phyloP scores from a whole-genome alignment of 768 basidiomycete genomes.

The Trametes sanguinea region DNA sequence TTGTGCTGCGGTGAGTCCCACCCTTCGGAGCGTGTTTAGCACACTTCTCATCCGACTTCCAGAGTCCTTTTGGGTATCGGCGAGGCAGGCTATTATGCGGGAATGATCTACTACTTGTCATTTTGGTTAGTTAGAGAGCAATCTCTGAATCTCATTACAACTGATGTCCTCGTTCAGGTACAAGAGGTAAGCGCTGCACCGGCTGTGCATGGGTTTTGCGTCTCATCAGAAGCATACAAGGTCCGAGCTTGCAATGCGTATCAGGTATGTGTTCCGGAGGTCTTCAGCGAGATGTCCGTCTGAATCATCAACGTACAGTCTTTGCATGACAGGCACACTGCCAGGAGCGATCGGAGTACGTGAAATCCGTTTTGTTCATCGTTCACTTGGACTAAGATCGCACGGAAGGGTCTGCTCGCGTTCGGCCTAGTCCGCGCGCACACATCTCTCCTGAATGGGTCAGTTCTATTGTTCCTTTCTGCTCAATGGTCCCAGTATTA shows the following conservation, averaged over 20 bases:
- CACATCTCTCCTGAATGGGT: constrained; percentile 47
- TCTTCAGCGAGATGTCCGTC: background rate
- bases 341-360: constrained; percentile 56
- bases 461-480: background rate
- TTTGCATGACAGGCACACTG: constrained; percentile 60
- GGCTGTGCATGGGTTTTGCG: no score
- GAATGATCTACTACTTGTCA: constrained; percentile 62
- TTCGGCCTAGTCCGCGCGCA: constrained; percentile 57
- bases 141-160: background rate
- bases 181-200: constrained; percentile 17
- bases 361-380: no score
- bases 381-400: background rate
- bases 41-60: background rate
- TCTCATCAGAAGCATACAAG: background rate
- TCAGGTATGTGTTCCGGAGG: constrained; percentile 39
- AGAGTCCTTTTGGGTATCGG: constrained; percentile 63
- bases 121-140: constrained; percentile 43
- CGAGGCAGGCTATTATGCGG: constrained; percentile 60
- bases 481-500: background rate
- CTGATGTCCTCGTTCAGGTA: constrained; percentile 30
- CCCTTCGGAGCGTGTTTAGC: no score
- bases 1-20: constrained; percentile 46
- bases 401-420: constrained; percentile 50
- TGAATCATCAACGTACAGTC: constrained; percentile 30
- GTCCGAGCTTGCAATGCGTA: constrained; percentile 51